phyloP scores from a whole-genome alignment of 768 basidiomycete species.

The Neoboletus brunneissimus region DNA sequence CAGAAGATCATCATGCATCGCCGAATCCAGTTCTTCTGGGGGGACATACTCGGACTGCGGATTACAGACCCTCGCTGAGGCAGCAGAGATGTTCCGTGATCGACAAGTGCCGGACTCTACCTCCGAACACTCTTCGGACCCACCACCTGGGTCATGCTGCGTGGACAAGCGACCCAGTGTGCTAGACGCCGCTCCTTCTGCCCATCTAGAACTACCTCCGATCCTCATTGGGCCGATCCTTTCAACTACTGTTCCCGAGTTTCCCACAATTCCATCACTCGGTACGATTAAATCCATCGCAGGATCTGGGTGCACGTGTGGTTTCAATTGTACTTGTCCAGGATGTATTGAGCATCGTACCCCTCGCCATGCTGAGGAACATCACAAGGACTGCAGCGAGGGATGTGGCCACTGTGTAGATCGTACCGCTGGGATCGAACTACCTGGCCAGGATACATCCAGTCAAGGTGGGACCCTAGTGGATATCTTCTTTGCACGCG shows the following conservation, averaged over 20 bases:
- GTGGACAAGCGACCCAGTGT: background rate
- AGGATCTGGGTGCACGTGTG: constrained; percentile 72
- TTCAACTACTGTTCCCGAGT: constrained; percentile 38
- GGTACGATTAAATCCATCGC: constrained; percentile 56
- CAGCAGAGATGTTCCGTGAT: constrained; percentile 28
- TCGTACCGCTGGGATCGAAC: constrained; percentile 40
- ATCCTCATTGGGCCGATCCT: constrained; percentile 33
- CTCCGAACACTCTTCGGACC: constrained; percentile 2
- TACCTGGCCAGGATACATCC: constrained; percentile 33
- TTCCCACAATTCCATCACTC: constrained; percentile 59
- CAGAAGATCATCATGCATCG: constrained; percentile 11
- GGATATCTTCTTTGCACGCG: constrained; percentile 64
- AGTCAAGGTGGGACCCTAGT: constrained; percentile 37
- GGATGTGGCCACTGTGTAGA: constrained; percentile 67
- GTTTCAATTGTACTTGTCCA: constrained; percentile 64
- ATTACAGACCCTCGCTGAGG: constrained; percentile 38
- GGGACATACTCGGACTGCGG: constrained; percentile 15
- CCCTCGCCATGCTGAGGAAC: constrained; percentile 38
- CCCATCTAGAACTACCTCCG: constrained; percentile 48
- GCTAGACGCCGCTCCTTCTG: constrained; percentile 4
- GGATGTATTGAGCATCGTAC: constrained; percentile 74
- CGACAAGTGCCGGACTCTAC: constrained; percentile 4
- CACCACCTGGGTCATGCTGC: constrained; percentile 25
- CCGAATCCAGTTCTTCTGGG: constrained; percentile 1
- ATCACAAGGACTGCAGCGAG: constrained; percentile 40